Base-by-base conservation (phyloP, 768 basidiomycete species). In the Pholiota molesta region DNA sequence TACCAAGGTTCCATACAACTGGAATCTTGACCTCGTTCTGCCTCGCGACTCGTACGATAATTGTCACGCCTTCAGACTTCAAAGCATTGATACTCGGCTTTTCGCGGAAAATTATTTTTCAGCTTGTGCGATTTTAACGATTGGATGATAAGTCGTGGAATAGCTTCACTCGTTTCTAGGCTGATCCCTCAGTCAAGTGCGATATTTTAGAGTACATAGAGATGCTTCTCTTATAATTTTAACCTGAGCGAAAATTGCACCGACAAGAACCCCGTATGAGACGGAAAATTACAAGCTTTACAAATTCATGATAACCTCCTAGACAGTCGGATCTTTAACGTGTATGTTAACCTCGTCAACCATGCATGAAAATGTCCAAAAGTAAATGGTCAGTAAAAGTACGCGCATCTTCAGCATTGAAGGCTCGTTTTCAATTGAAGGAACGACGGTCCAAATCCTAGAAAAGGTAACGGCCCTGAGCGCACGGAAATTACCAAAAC, bases 391-490 rank as follows among this genome's bases (percentile, higher is more conserved):
- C 16, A n/a, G 16, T 31, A 19, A 33, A 37, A 13, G 10, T 17
- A n/a, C 7, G 11, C 21, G n/a, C 11, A 33, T n/a, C 11, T 29
- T 23, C 8, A 52, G 11, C 19, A 14, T 19, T 19, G 16, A 33
- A 29, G 5, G 5, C 1, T 33, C 17, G 31, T 6, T 3, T 13
- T 33, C 16, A 19, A 5, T 11, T 40, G 17, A 14, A 29, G 26
- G 1, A 13, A 39, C 37, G 19, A 40, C n/a, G n/a, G n/a, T n/a
- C 39, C 3, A 37, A 8, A 23, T 17, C 19, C 26, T 2, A 57
- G n/a, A 45, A 29, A 29, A 45, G 16, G 56, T 57, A 39, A 45
- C 40, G 4, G 29, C 35, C 56, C 56, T 57, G 56, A 19, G 56
- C 56, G 56, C 56, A 28, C 56, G 56, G 56, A 7, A 19, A 19